Evolutionary conservation across 768 basidiomycete species (phyloP), one percentile per base, ranked within the genome.

Genomic region (Boletus barrowsii): DNA sequence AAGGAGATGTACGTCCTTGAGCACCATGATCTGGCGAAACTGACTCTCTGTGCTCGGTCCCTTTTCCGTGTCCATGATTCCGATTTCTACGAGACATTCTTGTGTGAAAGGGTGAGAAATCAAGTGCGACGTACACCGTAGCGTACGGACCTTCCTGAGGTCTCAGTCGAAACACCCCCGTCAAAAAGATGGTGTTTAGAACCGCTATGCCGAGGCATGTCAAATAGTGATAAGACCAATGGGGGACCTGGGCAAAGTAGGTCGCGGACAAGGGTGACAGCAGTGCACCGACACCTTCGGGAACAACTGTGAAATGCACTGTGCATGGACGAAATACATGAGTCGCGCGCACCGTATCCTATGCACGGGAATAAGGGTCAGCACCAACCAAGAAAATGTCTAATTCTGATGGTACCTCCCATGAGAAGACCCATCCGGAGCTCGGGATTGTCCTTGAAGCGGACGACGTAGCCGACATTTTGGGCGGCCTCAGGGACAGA

Each of bases 351-450:
- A 54, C 53, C 42, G 17, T 54, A 54, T 37, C 5, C 53, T 54
- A 42, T 29, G 18, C 33, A 30, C 2, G n/a, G 10, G 4, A 37
- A 54, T 15, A n/a, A 20, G 26, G 35, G 29, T 55, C 39, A 51
- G 20, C 33, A 29, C 22, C 15, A 2, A 45, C 37, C 77, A 74
- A 10, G 72, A 73, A 15, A 65, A 67, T 39, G 11, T 20, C 73
- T 63, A 11, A 65, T 5, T 83, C 82, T 78, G 47, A 35, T 43
- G 14, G 10, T 22, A 73, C 73, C 48, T 73, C 72, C 17, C 84
- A 58, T 88, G 83, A 72, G 42, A 10, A 72, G 47, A 17, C 68
- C 69, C 70, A 75, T 73, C 36, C 75, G 73, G 29, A 64, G 63
- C 14, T 62, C 60, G 3, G 72, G 66, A 52, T 74, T 63, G 17